Evolutionary conservation across 257 asterid species (phyloP).

Genomic region (Nicotiana undulata): DNA sequence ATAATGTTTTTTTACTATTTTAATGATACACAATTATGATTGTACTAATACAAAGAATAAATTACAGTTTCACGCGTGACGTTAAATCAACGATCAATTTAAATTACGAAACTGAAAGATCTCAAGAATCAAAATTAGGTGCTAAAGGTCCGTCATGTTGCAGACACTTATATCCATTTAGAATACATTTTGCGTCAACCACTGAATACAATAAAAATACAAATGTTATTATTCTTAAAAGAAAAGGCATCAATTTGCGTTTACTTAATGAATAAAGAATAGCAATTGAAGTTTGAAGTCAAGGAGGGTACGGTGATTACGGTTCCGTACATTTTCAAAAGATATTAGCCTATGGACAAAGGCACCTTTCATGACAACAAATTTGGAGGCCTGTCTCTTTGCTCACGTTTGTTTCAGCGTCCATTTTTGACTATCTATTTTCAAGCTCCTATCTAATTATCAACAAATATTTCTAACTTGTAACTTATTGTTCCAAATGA

Average conservation of each 20-base stretch:
- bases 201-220: not conserved
- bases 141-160: not conserved
- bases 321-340: slow-evolving; percentile 4
- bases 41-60: too few relatives aligned
- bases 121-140: not conserved
- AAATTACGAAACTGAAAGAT: not conserved
- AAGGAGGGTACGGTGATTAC: not conserved
- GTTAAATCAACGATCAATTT: too few relatives aligned
- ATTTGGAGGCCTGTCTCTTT: too few relatives aligned
- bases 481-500: too few relatives aligned
- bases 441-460: too few relatives aligned
- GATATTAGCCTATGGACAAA: not conserved
- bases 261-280: not conserved
- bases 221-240: not conserved
- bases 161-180: not conserved
- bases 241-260: not conserved
- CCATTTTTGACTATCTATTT: too few relatives aligned
- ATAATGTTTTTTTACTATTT: too few relatives aligned
- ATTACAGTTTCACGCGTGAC: too few relatives aligned
- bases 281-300: not conserved
- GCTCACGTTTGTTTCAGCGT: too few relatives aligned
- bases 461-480: too few relatives aligned
- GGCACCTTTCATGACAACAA: not conserved
- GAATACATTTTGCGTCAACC: not conserved
- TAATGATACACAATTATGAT: too few relatives aligned